phyloP scores from a whole-genome alignment of 1,139 yeast species.

The Hemisphaericaspora xylofermentans region DNA sequence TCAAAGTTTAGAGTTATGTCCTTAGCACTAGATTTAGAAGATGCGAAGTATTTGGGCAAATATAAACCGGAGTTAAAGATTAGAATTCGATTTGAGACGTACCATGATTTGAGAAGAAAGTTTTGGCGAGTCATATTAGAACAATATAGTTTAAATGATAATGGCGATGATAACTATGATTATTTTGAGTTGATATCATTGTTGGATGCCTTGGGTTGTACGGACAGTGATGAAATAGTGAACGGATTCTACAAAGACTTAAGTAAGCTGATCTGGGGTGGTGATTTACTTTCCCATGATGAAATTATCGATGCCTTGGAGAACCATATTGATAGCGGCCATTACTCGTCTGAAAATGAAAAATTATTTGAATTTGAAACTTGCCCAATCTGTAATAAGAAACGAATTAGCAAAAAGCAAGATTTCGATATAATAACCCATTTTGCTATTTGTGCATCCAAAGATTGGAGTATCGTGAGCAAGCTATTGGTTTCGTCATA shows the following conservation, averaged over 20 bases:
- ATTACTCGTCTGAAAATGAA: conserved; percentile 20
- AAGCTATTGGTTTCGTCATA: conserved; percentile 66
- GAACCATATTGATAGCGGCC: conserved; percentile 23
- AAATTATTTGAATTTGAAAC: conserved; percentile 57
- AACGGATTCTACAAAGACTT: conserved; percentile 43
- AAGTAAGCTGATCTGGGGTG: conserved; percentile 49
- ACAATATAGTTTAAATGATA: conserved; percentile 42
- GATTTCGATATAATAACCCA: conserved; percentile 78
- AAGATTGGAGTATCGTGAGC: conserved; percentile 71
- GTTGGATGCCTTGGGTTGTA: conserved; percentile 63
- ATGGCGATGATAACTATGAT: conserved; percentile 39
- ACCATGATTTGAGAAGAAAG: conserved; percentile 59
- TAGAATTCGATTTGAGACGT: conserved; percentile 67
- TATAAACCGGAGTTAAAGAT: conserved; percentile 57
- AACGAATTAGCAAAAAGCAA: conserved; percentile 53
- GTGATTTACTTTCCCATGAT: conserved; percentile 53
- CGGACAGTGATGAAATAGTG: conserved; percentile 49
- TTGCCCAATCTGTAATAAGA: conserved; percentile 78
- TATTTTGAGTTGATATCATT: conserved; percentile 56
- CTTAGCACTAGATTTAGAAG: conserved; percentile 33
- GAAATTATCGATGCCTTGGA: conserved; percentile 62
- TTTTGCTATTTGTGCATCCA: conserved; percentile 81
- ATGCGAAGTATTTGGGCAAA: conserved; percentile 34
- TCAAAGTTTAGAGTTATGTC: conserved; percentile 45
- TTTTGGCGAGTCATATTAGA: conserved; percentile 69